Evolutionary conservation across 345 rosid species (phyloP).

Genomic region (Boechera stricta): DNA sequence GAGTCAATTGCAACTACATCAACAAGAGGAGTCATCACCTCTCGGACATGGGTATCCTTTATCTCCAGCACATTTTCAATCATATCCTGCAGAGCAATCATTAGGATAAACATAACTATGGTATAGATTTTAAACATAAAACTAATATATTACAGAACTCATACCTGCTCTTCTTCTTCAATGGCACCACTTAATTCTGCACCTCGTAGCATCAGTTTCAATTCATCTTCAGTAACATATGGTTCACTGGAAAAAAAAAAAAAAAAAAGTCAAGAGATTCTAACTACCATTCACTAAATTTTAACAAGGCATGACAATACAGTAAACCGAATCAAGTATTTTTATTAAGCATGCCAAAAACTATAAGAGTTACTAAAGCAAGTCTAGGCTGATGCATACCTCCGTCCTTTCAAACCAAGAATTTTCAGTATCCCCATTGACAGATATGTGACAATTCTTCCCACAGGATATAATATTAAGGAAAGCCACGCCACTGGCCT

Average conservation of each 20-base stretch:
- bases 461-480: constrained; percentile 89
- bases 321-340: background rate
- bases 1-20: constrained; percentile 98
- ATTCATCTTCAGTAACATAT: constrained; percentile 95
- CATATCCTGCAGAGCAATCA: constrained; percentile 76
- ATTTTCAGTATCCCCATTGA: constrained; percentile 97
- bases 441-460: constrained; percentile 87
- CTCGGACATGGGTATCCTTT: constrained; percentile 96
- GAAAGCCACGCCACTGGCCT: constrained; percentile 99
- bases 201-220: constrained; percentile 94
- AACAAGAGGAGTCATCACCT: constrained; percentile 99
- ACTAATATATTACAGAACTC: background rate
- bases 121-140: constrained; percentile 24
- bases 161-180: constrained; percentile 99
- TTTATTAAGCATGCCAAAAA: constrained; percentile 3
- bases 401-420: constrained; percentile 94
- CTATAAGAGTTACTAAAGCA: constrained; percentile 16
- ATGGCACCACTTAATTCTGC: constrained; percentile 99
- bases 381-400: constrained; percentile 56
- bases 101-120: constrained; percentile 29
- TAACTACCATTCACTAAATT: background rate
- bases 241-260: constrained; percentile 63
- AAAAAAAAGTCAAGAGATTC: background rate
- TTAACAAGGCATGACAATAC: constrained; percentile 33
- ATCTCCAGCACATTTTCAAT: constrained; percentile 99